These are phyloP conservation scores for Ilyonectria sp. DNA, from an alignment of 2,329 filamentous ascomycete species.

Conservation along the genomic window DNA sequence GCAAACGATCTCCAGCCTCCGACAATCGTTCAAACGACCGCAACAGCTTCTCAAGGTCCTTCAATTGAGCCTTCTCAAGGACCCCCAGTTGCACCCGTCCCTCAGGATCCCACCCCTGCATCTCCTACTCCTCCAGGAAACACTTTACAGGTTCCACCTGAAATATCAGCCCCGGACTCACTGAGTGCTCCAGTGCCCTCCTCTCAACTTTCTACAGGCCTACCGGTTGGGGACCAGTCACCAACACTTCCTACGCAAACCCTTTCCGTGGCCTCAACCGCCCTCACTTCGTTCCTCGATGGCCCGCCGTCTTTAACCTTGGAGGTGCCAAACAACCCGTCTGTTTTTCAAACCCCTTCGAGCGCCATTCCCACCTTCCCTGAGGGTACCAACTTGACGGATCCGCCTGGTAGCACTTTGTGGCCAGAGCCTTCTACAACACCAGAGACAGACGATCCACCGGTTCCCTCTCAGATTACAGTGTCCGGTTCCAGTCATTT, in stretches of 20 bases:
- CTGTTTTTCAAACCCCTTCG: neutral
- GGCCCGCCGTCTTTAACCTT: neutral
- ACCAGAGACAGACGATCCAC: slow-evolving; percentile 36
- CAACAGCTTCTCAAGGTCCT: slow-evolving; percentile 26
- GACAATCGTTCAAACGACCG: slow-evolving; percentile 1
- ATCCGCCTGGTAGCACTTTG: neutral
- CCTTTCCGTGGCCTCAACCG: neutral
- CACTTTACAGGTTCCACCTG: neutral
- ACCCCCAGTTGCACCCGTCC: neutral
- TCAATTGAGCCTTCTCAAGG: slow-evolving; percentile 16
- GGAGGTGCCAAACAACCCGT: neutral
- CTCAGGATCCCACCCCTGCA: slow-evolving; percentile 9
- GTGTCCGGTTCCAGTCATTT: slow-evolving; percentile 47
- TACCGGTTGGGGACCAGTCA: neutral
- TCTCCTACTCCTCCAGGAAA: slow-evolving; percentile 2
- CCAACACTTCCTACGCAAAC: neutral
- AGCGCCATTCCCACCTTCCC: neutral
- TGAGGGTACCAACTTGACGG: neutral
- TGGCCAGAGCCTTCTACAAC: slow-evolving; percentile 40
- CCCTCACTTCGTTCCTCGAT: neutral
- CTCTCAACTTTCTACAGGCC: neutral
- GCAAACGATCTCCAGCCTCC: neutral
- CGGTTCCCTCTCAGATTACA: slow-evolving; percentile 47
- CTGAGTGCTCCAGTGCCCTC: neutral
- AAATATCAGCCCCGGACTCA: neutral